phyloP scores from a whole-genome alignment of 129 eudicot species.

The Smallanthus sonchifolius region DNA sequence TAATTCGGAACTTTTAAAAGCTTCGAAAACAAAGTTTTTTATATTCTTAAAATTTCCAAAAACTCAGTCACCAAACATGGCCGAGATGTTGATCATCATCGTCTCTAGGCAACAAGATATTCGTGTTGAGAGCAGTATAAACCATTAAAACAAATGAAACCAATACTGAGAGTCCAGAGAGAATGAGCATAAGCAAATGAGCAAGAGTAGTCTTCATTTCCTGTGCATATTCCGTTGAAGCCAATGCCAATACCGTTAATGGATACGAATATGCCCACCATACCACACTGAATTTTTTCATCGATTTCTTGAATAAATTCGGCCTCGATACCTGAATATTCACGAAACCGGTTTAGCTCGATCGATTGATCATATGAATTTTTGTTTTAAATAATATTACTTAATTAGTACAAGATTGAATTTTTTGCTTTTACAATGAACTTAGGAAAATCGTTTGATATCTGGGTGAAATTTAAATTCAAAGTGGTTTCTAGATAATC shows the following conservation, averaged over 20 bases:
- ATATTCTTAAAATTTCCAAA: too few species aligned
- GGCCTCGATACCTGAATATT: conserved; percentile 46
- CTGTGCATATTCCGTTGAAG: conserved; percentile 52
- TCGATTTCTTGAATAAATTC: conserved; percentile 51
- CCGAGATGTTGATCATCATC: neutral
- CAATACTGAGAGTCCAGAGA: conserved; percentile 40
- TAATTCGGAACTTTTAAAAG: too few species aligned
- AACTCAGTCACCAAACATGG: neutral
- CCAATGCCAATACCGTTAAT: conserved; percentile 46
- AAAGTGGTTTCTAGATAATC: too few species aligned
- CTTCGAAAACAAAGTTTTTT: too few species aligned
- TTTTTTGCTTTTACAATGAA: too few species aligned
- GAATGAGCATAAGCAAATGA: conserved; percentile 41
- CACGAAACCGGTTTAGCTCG: neutral
- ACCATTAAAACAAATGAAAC: conserved; percentile 43
- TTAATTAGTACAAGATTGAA: too few species aligned
- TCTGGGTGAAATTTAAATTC: too few species aligned
- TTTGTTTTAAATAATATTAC: too few species aligned
- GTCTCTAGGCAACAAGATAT: conserved; percentile 27
- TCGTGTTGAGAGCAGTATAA: conserved; percentile 40
- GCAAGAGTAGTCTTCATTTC: conserved; percentile 37
- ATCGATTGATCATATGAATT: neutral
- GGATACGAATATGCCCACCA: conserved; percentile 73
- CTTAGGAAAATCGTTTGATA: too few species aligned
- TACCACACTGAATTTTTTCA: conserved; percentile 50